Percentiles rank a stretch among this genome's conserved stretches.
Evolutionary conservation across 352 stramenopile genomes (phyloP).

Genomic region (Phytophthora sp.): DNA sequence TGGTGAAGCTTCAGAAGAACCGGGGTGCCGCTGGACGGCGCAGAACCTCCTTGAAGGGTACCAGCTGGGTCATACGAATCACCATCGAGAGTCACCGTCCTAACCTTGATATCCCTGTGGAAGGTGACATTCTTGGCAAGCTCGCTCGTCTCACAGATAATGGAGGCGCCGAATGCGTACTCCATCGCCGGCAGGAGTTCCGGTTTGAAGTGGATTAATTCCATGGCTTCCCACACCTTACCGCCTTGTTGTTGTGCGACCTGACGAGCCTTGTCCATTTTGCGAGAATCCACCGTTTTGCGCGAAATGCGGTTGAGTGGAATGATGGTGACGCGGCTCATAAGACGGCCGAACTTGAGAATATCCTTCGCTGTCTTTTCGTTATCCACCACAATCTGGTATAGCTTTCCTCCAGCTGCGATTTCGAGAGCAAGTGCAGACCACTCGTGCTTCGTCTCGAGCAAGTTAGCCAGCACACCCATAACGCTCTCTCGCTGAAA

Average conservation of each 20-base stretch:
- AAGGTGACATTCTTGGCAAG: conserved; percentile 89
- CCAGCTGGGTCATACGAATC: conserved; percentile 98
- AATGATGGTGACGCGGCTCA: conserved; percentile 98
- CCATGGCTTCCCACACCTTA: conserved; percentile 93
- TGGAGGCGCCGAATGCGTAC: conserved; percentile 98
- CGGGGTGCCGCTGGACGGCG: conserved; percentile 74
- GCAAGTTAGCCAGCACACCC: conserved; percentile 96
- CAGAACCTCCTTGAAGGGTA: conserved; percentile 94
- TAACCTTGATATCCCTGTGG: conserved; percentile 93
- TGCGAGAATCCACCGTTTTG: conserved; percentile 71
- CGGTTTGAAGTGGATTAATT: conserved; percentile 97
- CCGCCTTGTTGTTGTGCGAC: conserved; percentile 91
- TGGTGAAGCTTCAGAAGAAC: conserved; percentile 85
- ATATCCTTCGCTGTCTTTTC: conserved; percentile 98
- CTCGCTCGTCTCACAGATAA: conserved; percentile 97
- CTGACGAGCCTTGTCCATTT: conserved; percentile 82
- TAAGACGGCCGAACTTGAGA: conserved; percentile 96
- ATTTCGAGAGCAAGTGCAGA: conserved; percentile 98
- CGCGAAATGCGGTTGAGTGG: conserved; percentile 97
- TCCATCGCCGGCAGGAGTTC: conserved; percentile 96
- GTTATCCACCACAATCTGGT: conserved; percentile 99
- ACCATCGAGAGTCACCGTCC: conserved; percentile 97
- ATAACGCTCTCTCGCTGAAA: conserved; percentile 97
- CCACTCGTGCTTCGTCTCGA: conserved; percentile 94
- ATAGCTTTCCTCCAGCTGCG: conserved; percentile 97